Conservation (phyloP, 371 early-diverging fungal genomes). For the Lichtheimia corymbifera region DNA sequence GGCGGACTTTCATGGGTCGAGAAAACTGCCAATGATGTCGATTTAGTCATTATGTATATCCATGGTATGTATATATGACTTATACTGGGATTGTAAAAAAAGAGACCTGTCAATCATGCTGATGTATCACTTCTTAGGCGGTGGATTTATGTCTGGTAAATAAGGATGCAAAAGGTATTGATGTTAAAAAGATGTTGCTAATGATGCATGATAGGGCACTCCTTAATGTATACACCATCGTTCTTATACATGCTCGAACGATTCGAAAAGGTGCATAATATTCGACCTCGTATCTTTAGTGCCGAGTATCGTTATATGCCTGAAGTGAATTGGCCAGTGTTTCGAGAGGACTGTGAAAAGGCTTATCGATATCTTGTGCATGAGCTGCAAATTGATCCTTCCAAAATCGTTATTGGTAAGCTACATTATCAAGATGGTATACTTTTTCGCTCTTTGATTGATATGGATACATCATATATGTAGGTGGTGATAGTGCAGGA, state of each 20-base stretch:
- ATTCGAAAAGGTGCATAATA: constrained; percentile 14
- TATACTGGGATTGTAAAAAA: too few relatives aligned
- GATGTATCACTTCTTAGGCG: constrained; percentile 16
- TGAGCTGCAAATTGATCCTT: constrained; percentile 22
- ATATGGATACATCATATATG: constrained; percentile 9
- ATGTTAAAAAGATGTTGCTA: neutral
- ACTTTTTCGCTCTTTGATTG: neutral
- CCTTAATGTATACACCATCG: constrained; percentile 29
- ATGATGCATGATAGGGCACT: constrained; percentile 10
- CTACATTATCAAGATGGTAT: neutral
- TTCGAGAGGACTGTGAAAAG: constrained; percentile 21
- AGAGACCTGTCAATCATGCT: too few relatives aligned
- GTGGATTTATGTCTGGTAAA: constrained; percentile 29
- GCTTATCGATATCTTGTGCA: constrained; percentile 31
- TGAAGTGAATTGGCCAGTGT: constrained; percentile 13
- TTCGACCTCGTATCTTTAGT: constrained; percentile 26
- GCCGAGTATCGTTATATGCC: constrained; percentile 24
- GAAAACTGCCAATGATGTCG: constrained; percentile 18
- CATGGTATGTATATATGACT: constrained; percentile 24
- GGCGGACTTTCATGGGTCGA: constrained; percentile 14
- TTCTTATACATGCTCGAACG: constrained; percentile 28
- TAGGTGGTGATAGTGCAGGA: constrained; percentile 44
- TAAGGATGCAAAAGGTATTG: neutral
- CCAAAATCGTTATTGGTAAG: constrained; percentile 32
- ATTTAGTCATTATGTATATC: constrained; percentile 29